Evolutionary conservation across 495 filamentous ascomycete genomes (phyloP), one percentile per base, ranked within the genome.

Genomic region (Neurospora pannonica): DNA sequence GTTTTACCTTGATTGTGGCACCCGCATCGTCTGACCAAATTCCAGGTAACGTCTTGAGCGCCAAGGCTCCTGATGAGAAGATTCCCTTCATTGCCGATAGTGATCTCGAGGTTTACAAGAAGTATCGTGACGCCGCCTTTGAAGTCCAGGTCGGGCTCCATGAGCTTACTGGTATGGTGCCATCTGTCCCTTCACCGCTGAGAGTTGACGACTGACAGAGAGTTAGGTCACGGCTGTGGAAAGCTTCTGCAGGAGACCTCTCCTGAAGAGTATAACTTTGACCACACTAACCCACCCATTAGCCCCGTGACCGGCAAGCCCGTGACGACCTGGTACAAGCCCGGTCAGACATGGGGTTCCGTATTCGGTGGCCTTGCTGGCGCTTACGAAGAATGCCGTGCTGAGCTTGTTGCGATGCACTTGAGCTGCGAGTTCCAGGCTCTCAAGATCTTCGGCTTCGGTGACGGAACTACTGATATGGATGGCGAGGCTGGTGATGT

Each of bases 131-230:
- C 78, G 86, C 89, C 2, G 91, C 96, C 3, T 98, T 98, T 78
- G 95, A 98, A 80, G 93, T 98, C 9, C 94, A 97, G 82, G 95
- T 98, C 21, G 95, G 94, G 15, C 90, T 98, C 34, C 96, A 99
- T 83, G 96, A 99, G 79, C 90, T 98, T 38, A 92, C 97, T 9
- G 96, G 95, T 73, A 76, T 31, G 76, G 40, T 31, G 15, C 6
- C 28, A 17, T 4, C 54, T 36, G 7, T 67, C 15, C 15, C 24
- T 31, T 34, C 2, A 31, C 24, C 38, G 15, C 19, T 46, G 39
- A 34, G 38, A 17, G 38, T 43, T 34, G n/a, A 46, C 3, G 13
- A 34, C 24, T 71, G 62, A 38, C 34, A 13, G 11, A 37, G 3
- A 10, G 1, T 8, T 28, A 82, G 80, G 81, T 0, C 96, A 99